phyloP scores from a whole-genome alignment of 495 filamentous ascomycete genomes.

The Xylaria grammica region DNA sequence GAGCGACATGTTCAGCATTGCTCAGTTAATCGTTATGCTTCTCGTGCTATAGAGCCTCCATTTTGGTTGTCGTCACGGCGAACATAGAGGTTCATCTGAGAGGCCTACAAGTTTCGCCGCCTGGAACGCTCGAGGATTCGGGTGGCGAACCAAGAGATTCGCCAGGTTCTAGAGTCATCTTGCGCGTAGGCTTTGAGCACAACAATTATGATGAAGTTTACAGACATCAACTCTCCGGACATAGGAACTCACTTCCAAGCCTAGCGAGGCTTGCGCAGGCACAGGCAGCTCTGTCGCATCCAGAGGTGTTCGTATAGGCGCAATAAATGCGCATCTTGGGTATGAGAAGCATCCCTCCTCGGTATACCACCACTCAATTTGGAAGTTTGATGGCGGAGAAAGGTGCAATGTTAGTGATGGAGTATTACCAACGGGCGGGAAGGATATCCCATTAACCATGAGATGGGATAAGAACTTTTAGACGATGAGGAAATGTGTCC shows the following conservation, averaged over 20 bases:
- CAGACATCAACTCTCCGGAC: neutral
- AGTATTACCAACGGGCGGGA: neutral
- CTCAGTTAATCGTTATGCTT: neutral
- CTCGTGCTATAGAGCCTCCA: neutral
- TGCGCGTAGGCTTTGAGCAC: neutral
- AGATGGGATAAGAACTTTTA: neutral
- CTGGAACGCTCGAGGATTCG: neutral
- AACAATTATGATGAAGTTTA: neutral
- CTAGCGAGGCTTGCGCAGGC: neutral
- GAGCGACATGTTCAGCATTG: slow-evolving; percentile 4
- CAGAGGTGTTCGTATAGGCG: neutral
- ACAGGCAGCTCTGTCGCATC: neutral
- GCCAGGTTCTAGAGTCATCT: neutral
- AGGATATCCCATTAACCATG: neutral
- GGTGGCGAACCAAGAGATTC: neutral
- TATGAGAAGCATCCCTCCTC: slow-evolving; percentile 6
- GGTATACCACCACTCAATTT: neutral
- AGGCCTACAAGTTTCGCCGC: neutral
- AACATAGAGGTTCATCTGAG: neutral
- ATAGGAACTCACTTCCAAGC: neutral
- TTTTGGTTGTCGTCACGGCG: neutral
- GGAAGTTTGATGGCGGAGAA: neutral
- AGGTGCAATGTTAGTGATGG: neutral
- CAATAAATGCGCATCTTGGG: slow-evolving; percentile 8
- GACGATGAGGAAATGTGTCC: neutral